Evolutionary conservation across 345 rosid species (phyloP), one percentile per base, ranked within the genome.

Genomic region (Arabis alpina): DNA sequence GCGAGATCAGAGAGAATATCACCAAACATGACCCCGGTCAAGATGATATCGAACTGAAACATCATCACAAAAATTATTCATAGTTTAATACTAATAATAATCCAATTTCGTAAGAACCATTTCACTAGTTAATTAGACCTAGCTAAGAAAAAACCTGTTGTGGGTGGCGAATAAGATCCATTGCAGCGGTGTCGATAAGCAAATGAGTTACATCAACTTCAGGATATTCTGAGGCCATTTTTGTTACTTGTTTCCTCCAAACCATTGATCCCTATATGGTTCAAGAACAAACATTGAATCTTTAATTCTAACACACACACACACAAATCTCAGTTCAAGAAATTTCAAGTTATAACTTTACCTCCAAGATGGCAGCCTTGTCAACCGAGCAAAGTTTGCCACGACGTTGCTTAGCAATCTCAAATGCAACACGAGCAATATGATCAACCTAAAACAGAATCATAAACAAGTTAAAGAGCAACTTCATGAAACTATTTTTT

Each of bases 381-480:
- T 69, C 73, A 27, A 69, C 73, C 4, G 65, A 69, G 30, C 66
- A 69, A 16, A 69, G 66, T 48, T 48, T 58, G 39, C 66, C 16
- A 3, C 57, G 73, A 13, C 73, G 53, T 68, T 36, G 57, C 73
- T 68, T 68, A 11, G 65, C 65, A 37, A 68, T 68, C 37, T 68
- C 57, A 68, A 68, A 69, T 11, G 73, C 73, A 69, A 58, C 73
- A 25, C 66, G 73, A 48, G 73, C 73, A 58, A 69, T 69, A 13
- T 39, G 65, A 49, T 69, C 66, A 69, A 69, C 73, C 73, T 69
- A 36, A 56, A 56, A 25, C 25, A 55, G 36, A 45, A 54, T 34
- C 43, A 54, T 43, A 42, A 66, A 63, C 23, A 53, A 28, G 10
- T 53, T 53, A 34, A 34, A 34, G 54, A 54, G 25, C 14, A 55